phyloP scores from a whole-genome alignment of 2,329 filamentous ascomycete species.

The Thielaviopsis populi region DNA sequence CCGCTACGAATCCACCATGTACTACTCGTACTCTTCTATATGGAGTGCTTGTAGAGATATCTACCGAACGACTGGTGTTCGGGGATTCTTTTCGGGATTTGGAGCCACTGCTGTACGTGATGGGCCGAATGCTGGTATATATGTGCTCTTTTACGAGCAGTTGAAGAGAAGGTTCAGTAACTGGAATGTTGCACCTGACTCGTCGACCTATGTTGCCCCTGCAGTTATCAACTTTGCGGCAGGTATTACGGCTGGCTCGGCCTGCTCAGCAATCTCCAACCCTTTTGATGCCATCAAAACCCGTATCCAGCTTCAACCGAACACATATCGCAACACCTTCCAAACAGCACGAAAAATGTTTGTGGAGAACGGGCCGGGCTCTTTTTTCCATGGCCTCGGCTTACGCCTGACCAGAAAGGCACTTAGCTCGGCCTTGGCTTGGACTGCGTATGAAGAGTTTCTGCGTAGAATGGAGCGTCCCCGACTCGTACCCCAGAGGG shows the following conservation, averaged over 20 bases:
- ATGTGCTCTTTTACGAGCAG: conserved; percentile 87
- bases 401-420: conserved; percentile 84
- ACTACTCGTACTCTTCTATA: conserved; percentile 63
- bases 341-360: conserved; percentile 67
- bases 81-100: conserved; percentile 85
- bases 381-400: conserved; percentile 72
- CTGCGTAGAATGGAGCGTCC: conserved; percentile 49
- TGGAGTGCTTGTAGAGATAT: conserved; percentile 61
- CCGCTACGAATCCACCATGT: conserved; percentile 79
- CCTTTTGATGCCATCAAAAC: conserved; percentile 97
- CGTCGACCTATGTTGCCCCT: conserved; percentile 9
- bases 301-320: conserved; percentile 76
- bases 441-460: conserved; percentile 93
- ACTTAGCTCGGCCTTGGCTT: conserved; percentile 83
- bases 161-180: conserved; percentile 48
- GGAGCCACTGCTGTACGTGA: conserved; percentile 87
- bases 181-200: conserved; percentile 11
- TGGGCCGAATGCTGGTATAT: conserved; percentile 91
- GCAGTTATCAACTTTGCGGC: conserved; percentile 66
- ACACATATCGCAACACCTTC: conserved; percentile 66
- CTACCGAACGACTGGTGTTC: conserved; percentile 51
- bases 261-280: conserved; percentile 82
- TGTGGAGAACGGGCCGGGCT: conserved; percentile 60
- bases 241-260: conserved; percentile 62
- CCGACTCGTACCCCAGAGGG: conserved; percentile 8